Percentiles rank a stretch among this genome's conserved stretches.
phyloP scores from a whole-genome alignment of 208 protist genomes.

The Leptomonas pyrrhocoris region DNA sequence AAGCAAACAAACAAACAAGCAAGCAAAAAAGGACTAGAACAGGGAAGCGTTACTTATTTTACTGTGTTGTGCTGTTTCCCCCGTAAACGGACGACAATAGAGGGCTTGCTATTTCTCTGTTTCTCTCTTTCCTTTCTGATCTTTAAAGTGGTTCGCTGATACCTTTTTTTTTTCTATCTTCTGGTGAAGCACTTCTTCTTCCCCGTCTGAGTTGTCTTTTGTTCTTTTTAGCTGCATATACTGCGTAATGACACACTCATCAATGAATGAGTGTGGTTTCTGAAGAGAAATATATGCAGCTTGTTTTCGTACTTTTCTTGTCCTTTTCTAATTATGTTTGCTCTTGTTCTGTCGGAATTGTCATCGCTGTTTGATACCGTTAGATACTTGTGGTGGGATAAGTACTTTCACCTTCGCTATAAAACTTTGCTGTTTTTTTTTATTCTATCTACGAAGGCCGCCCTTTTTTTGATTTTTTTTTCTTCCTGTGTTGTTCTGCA shows the following conservation, averaged over 20 bases:
- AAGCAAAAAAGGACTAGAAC: constrained; percentile 7
- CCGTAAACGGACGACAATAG: too few relatives aligned
- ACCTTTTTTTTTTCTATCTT: neutral
- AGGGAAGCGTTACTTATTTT: neutral
- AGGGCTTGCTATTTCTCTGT: too few relatives aligned
- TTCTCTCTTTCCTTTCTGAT: constrained; percentile 8
- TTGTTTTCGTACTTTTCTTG: neutral
- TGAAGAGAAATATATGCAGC: too few relatives aligned
- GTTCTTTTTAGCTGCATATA: neutral
- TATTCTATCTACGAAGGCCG: too few relatives aligned
- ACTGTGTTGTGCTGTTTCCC: neutral
- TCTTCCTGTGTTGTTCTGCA: neutral
- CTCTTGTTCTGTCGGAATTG: neutral
- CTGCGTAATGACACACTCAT: too few relatives aligned
- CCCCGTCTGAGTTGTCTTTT: neutral
- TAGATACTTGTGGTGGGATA: too few relatives aligned
- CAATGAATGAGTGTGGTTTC: too few relatives aligned
- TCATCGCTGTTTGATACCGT: neutral
- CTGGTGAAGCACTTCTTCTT: neutral
- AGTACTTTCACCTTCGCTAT: neutral
- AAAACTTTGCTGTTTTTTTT: constrained; percentile 10
- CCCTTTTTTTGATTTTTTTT: constrained; percentile 12
- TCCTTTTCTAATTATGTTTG: neutral
- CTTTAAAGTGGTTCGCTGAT: neutral
- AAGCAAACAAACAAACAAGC: too few relatives aligned